Evolutionary conservation across 2,329 filamentous ascomycete genomes (phyloP).

Genomic region (Epichloe bromicola): DNA sequence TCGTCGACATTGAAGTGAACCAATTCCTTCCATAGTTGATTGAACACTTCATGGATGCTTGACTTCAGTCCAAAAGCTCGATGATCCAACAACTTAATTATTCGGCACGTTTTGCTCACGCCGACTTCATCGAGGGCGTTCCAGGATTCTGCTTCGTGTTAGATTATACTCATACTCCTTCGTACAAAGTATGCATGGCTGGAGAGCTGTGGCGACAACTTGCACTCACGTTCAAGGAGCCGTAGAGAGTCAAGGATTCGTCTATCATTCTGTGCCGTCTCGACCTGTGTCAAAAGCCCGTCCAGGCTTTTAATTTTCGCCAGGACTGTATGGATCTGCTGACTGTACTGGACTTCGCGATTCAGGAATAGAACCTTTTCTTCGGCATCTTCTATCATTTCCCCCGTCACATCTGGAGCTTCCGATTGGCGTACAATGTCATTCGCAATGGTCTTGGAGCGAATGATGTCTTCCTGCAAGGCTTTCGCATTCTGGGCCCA

Average conservation of each 20-base stretch:
- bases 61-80: slow-evolving; percentile 54
- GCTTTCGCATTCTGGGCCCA: slow-evolving; percentile 80
- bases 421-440: slow-evolving; percentile 72
- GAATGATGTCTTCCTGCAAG: slow-evolving; percentile 73
- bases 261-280: slow-evolving; percentile 39
- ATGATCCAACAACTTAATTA: slow-evolving; percentile 50
- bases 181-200: neutral
- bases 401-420: slow-evolving; percentile 40
- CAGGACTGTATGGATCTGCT: slow-evolving; percentile 40
- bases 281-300: slow-evolving; percentile 47
- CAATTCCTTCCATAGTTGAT: slow-evolving; percentile 57
- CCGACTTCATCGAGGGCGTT: slow-evolving; percentile 45
- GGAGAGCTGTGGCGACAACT: neutral
- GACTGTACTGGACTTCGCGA: slow-evolving; percentile 45
- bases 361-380: slow-evolving; percentile 42
- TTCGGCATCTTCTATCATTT: slow-evolving; percentile 38
- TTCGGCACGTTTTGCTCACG: slow-evolving; percentile 46
- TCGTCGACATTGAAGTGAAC: slow-evolving; percentile 47
- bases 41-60: slow-evolving; percentile 52
- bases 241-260: slow-evolving; percentile 43
- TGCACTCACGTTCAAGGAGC: slow-evolving; percentile 41
- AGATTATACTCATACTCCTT: slow-evolving; percentile 4
- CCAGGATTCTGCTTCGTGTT: slow-evolving; percentile 35
- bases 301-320: slow-evolving; percentile 42
- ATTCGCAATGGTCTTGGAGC: slow-evolving; percentile 64